A percentile compares a stretch with the other conserved stretches of the same genome.
phyloP scores from a whole-genome alignment of 495 filamentous ascomycete species.

The Lentithecium fluviatile region DNA sequence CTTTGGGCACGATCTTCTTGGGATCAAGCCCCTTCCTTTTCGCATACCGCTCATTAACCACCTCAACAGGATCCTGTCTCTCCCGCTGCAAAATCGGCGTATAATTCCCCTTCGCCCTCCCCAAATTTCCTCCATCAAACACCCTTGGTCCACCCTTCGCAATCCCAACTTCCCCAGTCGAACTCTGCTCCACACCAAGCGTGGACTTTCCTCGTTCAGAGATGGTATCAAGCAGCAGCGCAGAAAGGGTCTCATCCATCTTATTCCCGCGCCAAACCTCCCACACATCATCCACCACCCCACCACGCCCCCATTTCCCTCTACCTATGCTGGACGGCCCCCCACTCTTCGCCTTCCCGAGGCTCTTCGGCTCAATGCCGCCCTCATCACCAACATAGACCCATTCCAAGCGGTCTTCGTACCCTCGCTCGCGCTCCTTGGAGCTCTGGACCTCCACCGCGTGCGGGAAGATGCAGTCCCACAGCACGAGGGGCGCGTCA shows the following conservation, averaged over 20 bases:
- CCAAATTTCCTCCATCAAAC: constrained; percentile 26
- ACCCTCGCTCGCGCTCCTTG: constrained; percentile 46
- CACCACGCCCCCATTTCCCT: constrained; percentile 61
- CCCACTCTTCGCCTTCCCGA: constrained; percentile 38
- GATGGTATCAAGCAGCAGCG: constrained; percentile 21
- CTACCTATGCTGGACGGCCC: constrained; percentile 41
- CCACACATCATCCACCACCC: constrained; percentile 76
- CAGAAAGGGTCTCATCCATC: constrained; percentile 49
- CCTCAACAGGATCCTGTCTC: constrained; percentile 62
- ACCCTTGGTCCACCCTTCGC: constrained; percentile 9
- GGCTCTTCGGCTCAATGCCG: constrained; percentile 30
- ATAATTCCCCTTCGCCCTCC: constrained; percentile 50
- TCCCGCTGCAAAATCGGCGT: constrained; percentile 65
- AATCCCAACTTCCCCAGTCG: neutral
- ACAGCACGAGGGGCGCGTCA: constrained; percentile 84
- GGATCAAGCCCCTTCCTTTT: constrained; percentile 57
- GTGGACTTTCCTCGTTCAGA: constrained; percentile 2
- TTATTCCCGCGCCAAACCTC: constrained; percentile 74
- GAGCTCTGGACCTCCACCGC: constrained; percentile 30
- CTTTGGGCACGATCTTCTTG: neutral
- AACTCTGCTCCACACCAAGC: neutral
- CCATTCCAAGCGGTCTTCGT: constrained; percentile 72
- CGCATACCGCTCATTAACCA: constrained; percentile 75
- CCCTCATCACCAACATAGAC: constrained; percentile 65
- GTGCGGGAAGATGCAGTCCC: constrained; percentile 86